A percentile compares a stretch with the other conserved stretches of the same genome.
phyloP scores from a whole-genome alignment of 352 stramenopile species.

The Pythium diclinum region DNA sequence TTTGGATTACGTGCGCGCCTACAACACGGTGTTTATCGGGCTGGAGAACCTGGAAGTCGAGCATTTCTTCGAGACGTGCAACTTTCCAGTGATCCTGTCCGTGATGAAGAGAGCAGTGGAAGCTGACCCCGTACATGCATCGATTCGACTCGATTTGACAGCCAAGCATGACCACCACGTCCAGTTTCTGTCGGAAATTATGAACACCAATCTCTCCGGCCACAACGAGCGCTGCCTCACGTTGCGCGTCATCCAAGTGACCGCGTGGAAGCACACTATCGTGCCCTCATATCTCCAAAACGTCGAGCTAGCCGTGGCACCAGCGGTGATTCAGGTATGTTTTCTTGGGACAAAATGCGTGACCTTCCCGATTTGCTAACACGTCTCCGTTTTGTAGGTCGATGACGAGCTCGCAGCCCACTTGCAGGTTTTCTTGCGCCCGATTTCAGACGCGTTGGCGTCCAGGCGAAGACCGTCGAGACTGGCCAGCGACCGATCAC shows the following conservation, averaged over 20 bases:
- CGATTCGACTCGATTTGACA: slow-evolving; percentile 33
- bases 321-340: slow-evolving; percentile 65
- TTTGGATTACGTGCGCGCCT: slow-evolving; percentile 59
- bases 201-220: slow-evolving; percentile 43
- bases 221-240: slow-evolving; percentile 32
- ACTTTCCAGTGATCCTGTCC: slow-evolving; percentile 68
- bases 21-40: slow-evolving; percentile 49
- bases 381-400: slow-evolving; percentile 17
- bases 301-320: slow-evolving; percentile 53
- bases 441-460: slow-evolving; percentile 21
- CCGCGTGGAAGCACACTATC: slow-evolving; percentile 40
- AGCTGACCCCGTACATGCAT: background rate
- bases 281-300: slow-evolving; percentile 69
- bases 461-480: background rate
- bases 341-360: background rate
- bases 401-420: slow-evolving; percentile 29
- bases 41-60: slow-evolving; percentile 56
- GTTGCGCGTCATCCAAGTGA: slow-evolving; percentile 50
- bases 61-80: slow-evolving; percentile 70
- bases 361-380: background rate
- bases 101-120: slow-evolving; percentile 29
- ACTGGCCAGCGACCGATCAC: background rate
- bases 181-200: slow-evolving; percentile 31
- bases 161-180: slow-evolving; percentile 40
- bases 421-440: slow-evolving; percentile 18